Base-by-base conservation (phyloP, 768 basidiomycete genomes). In the Tulasnella sp. region DNA sequence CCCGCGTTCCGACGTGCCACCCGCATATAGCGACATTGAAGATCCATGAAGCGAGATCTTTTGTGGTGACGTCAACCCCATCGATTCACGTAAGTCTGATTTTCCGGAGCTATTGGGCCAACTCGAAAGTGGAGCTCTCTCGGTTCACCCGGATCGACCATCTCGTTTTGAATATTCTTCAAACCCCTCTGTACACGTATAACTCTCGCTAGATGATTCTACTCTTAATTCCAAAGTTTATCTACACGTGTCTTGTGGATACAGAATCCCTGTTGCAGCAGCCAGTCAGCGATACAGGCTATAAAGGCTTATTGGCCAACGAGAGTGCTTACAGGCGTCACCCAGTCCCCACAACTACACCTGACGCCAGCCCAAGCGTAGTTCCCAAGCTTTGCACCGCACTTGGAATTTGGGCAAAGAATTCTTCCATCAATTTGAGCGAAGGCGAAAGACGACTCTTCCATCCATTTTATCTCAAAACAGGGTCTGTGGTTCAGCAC, bases 281-380 rank as follows among this genome's bases (percentile, higher is more conserved):
- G 9, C n/a, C 40, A 71, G 77, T 78, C 31, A 75, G 40, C n/a
- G 18, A 40, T 48, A 16, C 21, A 42, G 27, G 21, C 5, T n/a
- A 40, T 78, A 38, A 16, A 77, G 71, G 27, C 31, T 40, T 19
- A 44, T 34, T 34, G 38, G 71, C 2, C 42, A 21, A 7, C 10
- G 52, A 39, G 81, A 52, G 31, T 71, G 81, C 92, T 83, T 82
- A 96, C 96, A 68, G 96, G 96, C 12, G 92, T 92, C 38, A 97
- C 94, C 96, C 96, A 98, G 83, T 92, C 91, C 82, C 92, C 93
- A 83, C 96, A 98, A 34, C 94, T 93, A 84, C 96, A 97, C 83
- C 92, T 90, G 39, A 94, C 91, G 0, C 97, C 97, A 6, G 96
- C 95, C 98, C 98, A 99, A 84, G 98, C 96, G 82, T 92, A 99